Conservation (phyloP, 129 eudicot species). For the Escallonia rubra region DNA sequence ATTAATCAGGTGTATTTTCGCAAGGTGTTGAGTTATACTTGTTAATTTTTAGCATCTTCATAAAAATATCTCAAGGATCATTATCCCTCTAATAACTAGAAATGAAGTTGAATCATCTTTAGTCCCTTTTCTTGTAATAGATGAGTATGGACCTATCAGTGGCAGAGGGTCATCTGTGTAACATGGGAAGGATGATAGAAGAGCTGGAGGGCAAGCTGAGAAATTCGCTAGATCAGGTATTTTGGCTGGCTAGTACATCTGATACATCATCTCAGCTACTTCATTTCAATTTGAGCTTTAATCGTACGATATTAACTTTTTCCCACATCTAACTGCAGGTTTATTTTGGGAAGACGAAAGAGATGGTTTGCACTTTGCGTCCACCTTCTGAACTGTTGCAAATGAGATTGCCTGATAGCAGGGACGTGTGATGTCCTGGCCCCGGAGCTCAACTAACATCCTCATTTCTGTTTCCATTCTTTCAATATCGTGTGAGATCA, state of each 20-base stretch:
- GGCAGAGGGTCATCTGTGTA: conserved; percentile 91
- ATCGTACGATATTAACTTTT: too few species aligned
- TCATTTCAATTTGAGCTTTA: too few species aligned
- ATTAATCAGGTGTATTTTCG: too few species aligned
- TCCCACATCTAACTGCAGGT: conserved; percentile 43
- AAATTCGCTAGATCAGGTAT: conserved; percentile 93
- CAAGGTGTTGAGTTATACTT: too few species aligned
- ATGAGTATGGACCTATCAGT: conserved; percentile 80
- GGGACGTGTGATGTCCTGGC: conserved; percentile 19
- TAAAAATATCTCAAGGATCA: too few species aligned
- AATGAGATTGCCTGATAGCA: conserved; percentile 54
- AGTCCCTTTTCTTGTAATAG: conserved; percentile 24
- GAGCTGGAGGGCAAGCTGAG: conserved; percentile 95
- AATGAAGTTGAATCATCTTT: not conserved
- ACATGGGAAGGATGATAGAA: conserved; percentile 98
- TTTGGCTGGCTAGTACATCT: not conserved
- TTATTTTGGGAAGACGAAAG: conserved; percentile 97
- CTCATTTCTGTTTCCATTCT: not conserved
- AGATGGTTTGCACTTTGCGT: conserved; percentile 92
- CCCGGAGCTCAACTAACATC: not conserved
- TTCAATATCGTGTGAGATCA: not conserved
- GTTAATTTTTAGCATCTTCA: too few species aligned
- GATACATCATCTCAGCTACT: too few species aligned
- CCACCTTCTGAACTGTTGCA: conserved; percentile 74
- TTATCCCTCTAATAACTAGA: not conserved